Base-by-base conservation (phyloP, 2,329 filamentous ascomycete genomes). In the Trichoderma simmonsii region DNA sequence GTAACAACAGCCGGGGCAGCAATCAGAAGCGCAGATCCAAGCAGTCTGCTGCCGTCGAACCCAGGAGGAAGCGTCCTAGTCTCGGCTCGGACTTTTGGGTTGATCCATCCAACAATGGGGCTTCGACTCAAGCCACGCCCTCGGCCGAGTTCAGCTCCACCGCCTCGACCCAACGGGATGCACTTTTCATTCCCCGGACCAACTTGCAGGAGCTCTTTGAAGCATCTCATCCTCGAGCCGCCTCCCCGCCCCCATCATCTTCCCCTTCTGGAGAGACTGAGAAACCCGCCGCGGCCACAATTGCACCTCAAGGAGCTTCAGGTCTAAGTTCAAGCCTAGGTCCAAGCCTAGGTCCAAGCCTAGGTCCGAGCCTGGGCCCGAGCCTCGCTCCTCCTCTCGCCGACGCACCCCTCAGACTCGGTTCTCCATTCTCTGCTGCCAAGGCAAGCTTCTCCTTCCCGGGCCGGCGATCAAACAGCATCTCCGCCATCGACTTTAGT, bases 401-500 rank as follows among this genome's bases (percentile, higher is more conserved):
- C 14, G 57, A 78, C 3, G 81, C 81, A 1, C 85, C 84, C 54
- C 82, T 84, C 15, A 85, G 88, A 7, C 83, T 91, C 4, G 87
- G 89, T 34, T 91, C 89, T 6, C 89, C 89, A 0, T 91, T 91
- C 74, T 81, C 84, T 8, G 83, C 83, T 39, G 78, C 83, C 11
- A 82, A 79, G 70, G 83, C 85, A 14, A 89, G 86, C 78, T 85
- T 88, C 76, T 90, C 89, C 60, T 89, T 90, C 73, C 89, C 89
- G n/a, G 88, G 87, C 72, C 85, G 89, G 54, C 78, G 86, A 34
- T 85, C 84, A 30, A 85, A 83, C 36, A 85, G 86, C 74, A 82
- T 84, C 3, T 80, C 81, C 14, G 82, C 81, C 54, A 81, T 88
- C 39, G 84, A 86, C 62, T 75, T 84, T 64, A 81, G 82, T 24